A percentile compares a stretch with the other conserved stretches of the same genome.
Conservation (phyloP, 176 grass and related monocot genomes). For the Phoenix roebelenii region DNA sequence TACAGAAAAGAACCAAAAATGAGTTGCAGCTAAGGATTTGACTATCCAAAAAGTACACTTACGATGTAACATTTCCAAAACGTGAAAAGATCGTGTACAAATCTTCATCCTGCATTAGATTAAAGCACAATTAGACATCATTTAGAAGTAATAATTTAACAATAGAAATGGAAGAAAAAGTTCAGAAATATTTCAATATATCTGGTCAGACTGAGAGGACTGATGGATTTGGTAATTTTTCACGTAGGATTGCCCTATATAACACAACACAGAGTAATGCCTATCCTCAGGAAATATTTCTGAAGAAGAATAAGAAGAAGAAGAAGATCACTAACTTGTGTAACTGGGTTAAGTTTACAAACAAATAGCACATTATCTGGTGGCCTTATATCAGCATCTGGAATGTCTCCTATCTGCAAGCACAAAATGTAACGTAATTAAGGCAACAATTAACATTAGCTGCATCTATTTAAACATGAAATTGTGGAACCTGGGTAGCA, state of each 20-base stretch:
- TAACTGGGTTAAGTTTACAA: conserved; percentile 95
- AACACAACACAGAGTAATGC: no score
- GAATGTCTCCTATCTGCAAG: conserved; percentile 83
- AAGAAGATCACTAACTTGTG: conserved; percentile 46
- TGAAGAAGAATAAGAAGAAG: conserved; percentile 7
- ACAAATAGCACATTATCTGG: conserved; percentile 93
- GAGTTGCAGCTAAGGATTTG: neutral
- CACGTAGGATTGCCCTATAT: no score
- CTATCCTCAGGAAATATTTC: no score
- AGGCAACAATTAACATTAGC: conserved; percentile 9
- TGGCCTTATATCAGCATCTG: conserved; percentile 85
- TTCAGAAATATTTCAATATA: no score
- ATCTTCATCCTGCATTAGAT: conserved; percentile 70
- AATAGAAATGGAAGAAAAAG: no score
- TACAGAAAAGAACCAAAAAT: conserved; percentile 12
- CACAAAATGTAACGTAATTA: conserved; percentile 9
- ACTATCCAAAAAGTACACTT: conserved; percentile 22
- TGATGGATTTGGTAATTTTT: no score
- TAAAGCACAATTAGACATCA: no score
- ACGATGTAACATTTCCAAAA: conserved; percentile 90
- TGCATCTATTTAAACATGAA: neutral
- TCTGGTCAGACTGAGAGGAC: no score
- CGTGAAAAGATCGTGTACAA: conserved; percentile 92
- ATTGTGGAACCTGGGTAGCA: neutral
- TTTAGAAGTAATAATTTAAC: no score